A percentile compares a stretch with the other conserved stretches of the same genome.
Evolutionary conservation across 345 rosid genomes (phyloP).

Genomic region (Camelina sativa): DNA sequence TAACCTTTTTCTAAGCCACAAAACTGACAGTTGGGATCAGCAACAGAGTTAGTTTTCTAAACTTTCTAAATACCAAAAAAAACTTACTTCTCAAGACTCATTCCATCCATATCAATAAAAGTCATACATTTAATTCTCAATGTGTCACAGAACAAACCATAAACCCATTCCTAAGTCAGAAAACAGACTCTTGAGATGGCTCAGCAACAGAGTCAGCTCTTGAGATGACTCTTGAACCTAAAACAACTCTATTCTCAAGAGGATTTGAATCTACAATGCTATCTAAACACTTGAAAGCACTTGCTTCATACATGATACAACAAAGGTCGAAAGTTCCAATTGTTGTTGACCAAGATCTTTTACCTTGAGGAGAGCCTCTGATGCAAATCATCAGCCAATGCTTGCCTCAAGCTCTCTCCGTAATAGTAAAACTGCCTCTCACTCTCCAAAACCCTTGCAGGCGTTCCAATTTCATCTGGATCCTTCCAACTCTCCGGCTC

Average conservation of each 20-base stretch:
- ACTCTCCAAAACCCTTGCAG: slow-evolving; percentile 73
- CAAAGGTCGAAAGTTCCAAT: neutral
- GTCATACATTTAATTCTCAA: slow-evolving; percentile 2
- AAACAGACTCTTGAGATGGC: neutral
- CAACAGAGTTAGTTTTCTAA: slow-evolving; percentile 19
- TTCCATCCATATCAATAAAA: neutral
- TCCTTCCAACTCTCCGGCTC: slow-evolving; percentile 91
- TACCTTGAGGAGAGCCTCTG: slow-evolving; percentile 86
- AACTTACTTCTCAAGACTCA: slow-evolving; percentile 14
- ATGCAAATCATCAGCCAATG: slow-evolving; percentile 92
- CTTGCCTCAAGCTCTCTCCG: slow-evolving; percentile 91
- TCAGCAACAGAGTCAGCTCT: slow-evolving; percentile 18
- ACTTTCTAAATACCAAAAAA: neutral
- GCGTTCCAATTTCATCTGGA: slow-evolving; percentile 76
- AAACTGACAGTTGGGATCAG: slow-evolving; percentile 2
- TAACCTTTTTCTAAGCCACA: neutral
- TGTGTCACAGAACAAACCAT: slow-evolving; percentile 4
- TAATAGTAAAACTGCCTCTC: slow-evolving; percentile 82
- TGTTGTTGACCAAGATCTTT: slow-evolving; percentile 22
- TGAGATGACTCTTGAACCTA: slow-evolving; percentile 16
- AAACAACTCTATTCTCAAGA: slow-evolving; percentile 23
- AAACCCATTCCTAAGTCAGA: neutral
- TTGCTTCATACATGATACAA: slow-evolving; percentile 27
- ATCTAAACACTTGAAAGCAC: slow-evolving; percentile 24
- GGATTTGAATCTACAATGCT: slow-evolving; percentile 11